Conservation (phyloP, 208 protist genomes). For the Crithidia fasciculata region DNA sequence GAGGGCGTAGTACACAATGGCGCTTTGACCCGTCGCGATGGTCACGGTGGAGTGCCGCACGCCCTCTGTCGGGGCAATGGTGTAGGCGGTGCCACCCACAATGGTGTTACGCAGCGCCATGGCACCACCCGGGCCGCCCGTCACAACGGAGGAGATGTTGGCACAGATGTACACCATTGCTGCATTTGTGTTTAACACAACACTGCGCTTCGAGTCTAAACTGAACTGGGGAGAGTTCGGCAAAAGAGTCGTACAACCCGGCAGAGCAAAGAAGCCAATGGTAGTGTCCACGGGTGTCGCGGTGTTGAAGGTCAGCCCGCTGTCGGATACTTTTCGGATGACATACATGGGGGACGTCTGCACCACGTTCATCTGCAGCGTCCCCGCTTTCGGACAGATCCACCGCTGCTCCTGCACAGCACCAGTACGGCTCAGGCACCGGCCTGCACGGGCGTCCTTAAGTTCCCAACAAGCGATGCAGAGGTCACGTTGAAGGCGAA, state of each 20-base stretch:
- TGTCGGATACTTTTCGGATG: conserved; percentile 11
- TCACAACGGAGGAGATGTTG: conserved; percentile 32
- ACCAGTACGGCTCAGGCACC: conserved; percentile 61
- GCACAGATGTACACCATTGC: conserved; percentile 43
- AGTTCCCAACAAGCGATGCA: conserved; percentile 27
- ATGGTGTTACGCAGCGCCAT: conserved; percentile 32
- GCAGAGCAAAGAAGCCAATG: conserved; percentile 53
- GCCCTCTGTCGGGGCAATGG: conserved; percentile 29
- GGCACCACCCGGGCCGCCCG: conserved; percentile 6
- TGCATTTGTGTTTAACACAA: conserved; percentile 21
- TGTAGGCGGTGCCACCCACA: conserved; percentile 30
- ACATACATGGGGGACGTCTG: conserved; percentile 34
- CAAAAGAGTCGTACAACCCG: conserved; percentile 26
- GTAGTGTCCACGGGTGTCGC: conserved; percentile 49
- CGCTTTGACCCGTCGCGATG: no score
- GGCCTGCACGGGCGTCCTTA: conserved; percentile 25
- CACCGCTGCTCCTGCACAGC: conserved; percentile 37
- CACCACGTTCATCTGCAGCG: conserved; percentile 46
- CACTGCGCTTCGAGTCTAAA: conserved; percentile 11
- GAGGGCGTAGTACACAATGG: no score
- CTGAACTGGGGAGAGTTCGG: not conserved
- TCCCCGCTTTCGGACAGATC: conserved; percentile 8
- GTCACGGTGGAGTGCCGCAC: conserved; percentile 49
- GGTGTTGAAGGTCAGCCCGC: conserved; percentile 38
- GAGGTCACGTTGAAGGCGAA: conserved; percentile 57